A percentile compares a stretch with the other conserved stretches of the same genome.
These are phyloP conservation scores for Simmondsia chinensis DNA, from an alignment of 148 eudicot species.

Conservation along the genomic window DNA sequence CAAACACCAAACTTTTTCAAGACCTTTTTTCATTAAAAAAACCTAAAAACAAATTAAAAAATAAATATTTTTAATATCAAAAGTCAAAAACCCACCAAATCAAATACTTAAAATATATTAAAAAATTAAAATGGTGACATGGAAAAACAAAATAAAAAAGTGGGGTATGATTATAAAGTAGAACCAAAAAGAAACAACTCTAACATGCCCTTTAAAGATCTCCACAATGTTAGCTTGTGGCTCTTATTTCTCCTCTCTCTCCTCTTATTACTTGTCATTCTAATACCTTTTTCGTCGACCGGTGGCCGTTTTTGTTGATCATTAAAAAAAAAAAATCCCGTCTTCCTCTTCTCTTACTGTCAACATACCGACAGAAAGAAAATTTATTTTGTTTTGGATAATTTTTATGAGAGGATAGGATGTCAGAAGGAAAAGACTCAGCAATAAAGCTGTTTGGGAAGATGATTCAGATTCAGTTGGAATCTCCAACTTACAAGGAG, in stretches of 20 bases:
- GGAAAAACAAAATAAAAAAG: too few species aligned
- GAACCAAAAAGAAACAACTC: too few species aligned
- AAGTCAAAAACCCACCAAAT: too few species aligned
- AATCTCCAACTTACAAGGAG: constrained; percentile 1
- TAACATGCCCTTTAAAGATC: constrained; percentile 32
- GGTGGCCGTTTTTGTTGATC: constrained; percentile 4
- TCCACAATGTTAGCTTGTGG: constrained; percentile 59
- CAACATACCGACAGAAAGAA: neutral
- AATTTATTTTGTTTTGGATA: neutral
- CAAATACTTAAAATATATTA: too few species aligned
- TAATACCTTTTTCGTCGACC: constrained; percentile 9
- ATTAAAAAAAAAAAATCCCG: constrained; percentile 1
- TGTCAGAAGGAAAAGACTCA: constrained; percentile 35
- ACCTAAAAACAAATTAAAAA: too few species aligned
- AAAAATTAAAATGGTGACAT: too few species aligned
- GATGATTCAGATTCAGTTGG: constrained; percentile 26
- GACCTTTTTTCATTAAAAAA: too few species aligned
- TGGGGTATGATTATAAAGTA: too few species aligned
- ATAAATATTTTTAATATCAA: too few species aligned
- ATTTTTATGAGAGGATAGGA: constrained; percentile 3
- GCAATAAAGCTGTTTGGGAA: constrained; percentile 64
- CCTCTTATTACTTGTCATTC: constrained; percentile 45
- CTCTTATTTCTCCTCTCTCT: constrained; percentile 25
- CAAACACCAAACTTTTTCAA: too few species aligned
- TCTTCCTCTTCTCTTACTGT: neutral